Base-by-base conservation (phyloP, 2,329 filamentous ascomycete species). In the Raffaelea albimanens region DNA sequence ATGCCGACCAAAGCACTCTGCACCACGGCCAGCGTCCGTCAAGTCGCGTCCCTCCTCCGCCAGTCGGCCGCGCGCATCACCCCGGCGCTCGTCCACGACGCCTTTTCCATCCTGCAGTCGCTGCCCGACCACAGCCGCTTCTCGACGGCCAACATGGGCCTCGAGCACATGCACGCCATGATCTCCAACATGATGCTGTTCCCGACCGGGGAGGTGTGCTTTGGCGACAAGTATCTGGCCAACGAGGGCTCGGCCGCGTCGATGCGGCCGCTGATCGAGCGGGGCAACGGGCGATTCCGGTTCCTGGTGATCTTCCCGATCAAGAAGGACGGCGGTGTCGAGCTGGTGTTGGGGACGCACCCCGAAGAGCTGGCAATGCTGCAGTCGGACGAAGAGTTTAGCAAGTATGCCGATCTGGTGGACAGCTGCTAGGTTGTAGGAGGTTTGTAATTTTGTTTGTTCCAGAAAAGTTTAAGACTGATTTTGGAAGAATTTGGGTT, bases 141-240 rank as follows among this genome's bases (percentile, higher is more conserved):
- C 44, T 46, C 44, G 7, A 46, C 44, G 3, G 44, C 44, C 18
- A 46, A 46, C 29, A 46, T 46, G 44, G 44, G 44, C 19, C 25
- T 46, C 38, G 44, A 41, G n/a, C 44, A 46, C 9, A 33, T 46
- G 44, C 38, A 46, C 20, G 44, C 44, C 5, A 46, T 46, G 44
- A 46, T 46, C 29, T 46, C 44, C 18, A 46, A 46, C 44, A 40
- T 46, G 44, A 22, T 46, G 38, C 38, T 46, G 3, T 46, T 46
- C 18, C 44, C 44, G 14, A 21, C 20, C 18, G 38, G 41, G 34
- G 44, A 19, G 8, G 20, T 46, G 20, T 19, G 19, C 4, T 46
- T 46, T 20, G 44, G 44, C 25, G 29, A 21, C 14, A 16, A 19
- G 23, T 9, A 40, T 14, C 41, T 46, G 19, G 44, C 14, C 18